These are phyloP conservation scores for Lasiodiplodia sp. DNA, from an alignment of 2,329 filamentous ascomycete genomes.

Conservation along the genomic window DNA sequence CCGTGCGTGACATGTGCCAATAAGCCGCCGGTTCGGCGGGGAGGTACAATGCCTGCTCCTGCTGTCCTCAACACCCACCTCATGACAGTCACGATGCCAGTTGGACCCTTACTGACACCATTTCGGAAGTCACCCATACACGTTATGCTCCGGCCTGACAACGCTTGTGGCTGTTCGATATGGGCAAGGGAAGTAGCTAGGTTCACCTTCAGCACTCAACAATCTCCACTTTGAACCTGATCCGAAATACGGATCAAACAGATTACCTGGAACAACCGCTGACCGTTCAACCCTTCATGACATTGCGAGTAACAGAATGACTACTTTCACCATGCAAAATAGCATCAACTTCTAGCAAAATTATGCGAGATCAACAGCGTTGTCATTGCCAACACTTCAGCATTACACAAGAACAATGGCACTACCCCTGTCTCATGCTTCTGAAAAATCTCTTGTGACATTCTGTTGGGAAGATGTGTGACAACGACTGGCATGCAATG, in stretches of 20 bases:
- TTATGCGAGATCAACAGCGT: background rate
- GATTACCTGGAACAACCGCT: too few species aligned
- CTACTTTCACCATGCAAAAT: background rate
- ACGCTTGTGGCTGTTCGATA: too few species aligned
- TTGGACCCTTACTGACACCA: background rate
- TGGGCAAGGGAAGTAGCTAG: too few species aligned
- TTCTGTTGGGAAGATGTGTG: background rate
- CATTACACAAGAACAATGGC: background rate
- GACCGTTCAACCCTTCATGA: too few species aligned
- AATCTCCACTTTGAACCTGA: too few species aligned
- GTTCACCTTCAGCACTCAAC: too few species aligned
- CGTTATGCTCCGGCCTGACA: too few species aligned
- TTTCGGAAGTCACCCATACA: background rate
- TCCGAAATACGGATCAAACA: too few species aligned
- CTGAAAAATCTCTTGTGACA: background rate
- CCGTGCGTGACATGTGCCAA: too few species aligned
- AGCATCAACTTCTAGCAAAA: background rate
- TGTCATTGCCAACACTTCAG: background rate
- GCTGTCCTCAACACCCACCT: background rate
- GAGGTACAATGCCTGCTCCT: background rate
- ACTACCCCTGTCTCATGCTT: background rate
- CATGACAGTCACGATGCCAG: background rate
- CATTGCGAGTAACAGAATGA: too few species aligned
- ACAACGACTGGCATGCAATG: too few species aligned
- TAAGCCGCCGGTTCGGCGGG: too few species aligned